Conservation (phyloP, 225 moss, liverwort and hornwort species). For the Neckera pumila region DNA sequence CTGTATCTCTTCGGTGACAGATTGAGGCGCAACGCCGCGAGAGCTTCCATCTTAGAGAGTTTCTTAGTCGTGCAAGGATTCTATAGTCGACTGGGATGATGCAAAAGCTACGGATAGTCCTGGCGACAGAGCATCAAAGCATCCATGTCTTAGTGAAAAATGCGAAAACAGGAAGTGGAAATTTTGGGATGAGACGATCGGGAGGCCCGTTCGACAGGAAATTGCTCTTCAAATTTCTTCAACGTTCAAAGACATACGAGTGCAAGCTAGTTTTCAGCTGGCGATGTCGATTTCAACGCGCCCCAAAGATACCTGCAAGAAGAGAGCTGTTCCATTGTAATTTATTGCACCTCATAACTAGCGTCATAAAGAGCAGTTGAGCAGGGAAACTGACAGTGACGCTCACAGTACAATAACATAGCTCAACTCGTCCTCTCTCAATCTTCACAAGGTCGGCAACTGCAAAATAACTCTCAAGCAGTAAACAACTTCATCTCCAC, state of each 20-base stretch:
- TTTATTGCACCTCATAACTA: slow-evolving; percentile 3
- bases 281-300: background rate
- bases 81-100: background rate
- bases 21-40: slow-evolving; percentile 12
- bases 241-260: background rate
- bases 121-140: background rate
- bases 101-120: background rate
- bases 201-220: background rate
- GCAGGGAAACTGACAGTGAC: background rate
- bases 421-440: background rate
- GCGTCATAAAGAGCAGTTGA: background rate
- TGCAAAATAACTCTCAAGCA: background rate
- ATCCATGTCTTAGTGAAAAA: background rate
- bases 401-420: background rate
- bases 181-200: background rate
- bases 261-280: background rate
- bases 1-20: slow-evolving; percentile 26
- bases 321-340: background rate
- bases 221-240: background rate
- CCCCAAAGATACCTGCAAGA: background rate
- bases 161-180: background rate
- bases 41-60: slow-evolving; percentile 24
- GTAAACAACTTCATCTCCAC: background rate
- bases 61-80: background rate
- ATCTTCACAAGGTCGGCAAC: background rate